phyloP scores from a whole-genome alignment of 331 rosid species.

The Acacia pycnantha region DNA sequence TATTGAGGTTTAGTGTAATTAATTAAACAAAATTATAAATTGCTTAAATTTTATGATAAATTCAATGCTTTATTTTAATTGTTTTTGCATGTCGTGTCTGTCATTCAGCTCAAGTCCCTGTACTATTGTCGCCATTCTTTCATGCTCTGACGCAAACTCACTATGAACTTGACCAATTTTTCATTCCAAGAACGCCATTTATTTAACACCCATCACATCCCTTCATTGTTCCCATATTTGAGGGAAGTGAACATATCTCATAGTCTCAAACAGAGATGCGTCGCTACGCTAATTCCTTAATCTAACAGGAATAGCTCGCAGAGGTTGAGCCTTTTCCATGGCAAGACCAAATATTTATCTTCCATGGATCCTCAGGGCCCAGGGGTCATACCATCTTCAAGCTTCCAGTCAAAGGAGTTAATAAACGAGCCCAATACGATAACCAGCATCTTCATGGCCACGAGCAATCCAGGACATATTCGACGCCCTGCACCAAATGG shows the following conservation, averaged over 20 bases:
- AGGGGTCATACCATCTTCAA: not conserved
- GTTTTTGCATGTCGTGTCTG: too few relatives aligned
- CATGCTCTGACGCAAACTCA: not conserved
- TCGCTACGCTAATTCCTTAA: not conserved
- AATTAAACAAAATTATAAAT: too few relatives aligned
- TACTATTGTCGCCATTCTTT: not conserved
- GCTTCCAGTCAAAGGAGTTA: not conserved
- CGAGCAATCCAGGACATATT: conserved; percentile 42
- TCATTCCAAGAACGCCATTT: not conserved
- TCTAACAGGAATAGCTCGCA: not conserved
- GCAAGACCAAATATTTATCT: not conserved
- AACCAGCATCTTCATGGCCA: conserved; percentile 35
- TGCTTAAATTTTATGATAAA: too few relatives aligned
- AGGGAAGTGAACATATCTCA: not conserved
- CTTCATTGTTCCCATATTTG: not conserved
- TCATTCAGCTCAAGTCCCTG: not conserved
- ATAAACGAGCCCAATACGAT: not conserved
- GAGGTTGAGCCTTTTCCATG: conserved; percentile 1
- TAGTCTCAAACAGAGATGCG: not conserved
- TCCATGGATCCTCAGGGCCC: not conserved
- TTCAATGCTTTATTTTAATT: too few relatives aligned
- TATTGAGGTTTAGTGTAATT: too few relatives aligned
- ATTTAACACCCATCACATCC: not conserved
- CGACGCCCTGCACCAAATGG: conserved; percentile 46
- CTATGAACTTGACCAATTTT: not conserved